A percentile compares a stretch with the other conserved stretches of the same genome.
Conservation (phyloP, 2,329 filamentous ascomycete species). For the Triangularia verruculosa region DNA sequence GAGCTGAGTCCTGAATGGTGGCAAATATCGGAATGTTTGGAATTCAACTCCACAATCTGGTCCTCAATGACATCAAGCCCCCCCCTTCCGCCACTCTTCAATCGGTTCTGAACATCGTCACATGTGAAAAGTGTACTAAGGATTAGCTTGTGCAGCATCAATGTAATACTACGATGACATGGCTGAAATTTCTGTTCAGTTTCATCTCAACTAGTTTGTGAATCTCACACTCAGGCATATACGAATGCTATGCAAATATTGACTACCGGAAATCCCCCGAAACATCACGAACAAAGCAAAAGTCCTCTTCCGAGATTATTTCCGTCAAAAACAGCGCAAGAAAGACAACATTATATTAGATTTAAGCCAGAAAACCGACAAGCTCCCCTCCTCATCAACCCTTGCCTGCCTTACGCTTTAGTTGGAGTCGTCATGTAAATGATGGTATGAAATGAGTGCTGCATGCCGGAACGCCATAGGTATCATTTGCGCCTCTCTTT, state of each 20-base stretch:
- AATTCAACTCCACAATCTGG: neutral
- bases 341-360: neutral
- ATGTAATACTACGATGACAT: neutral
- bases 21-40: neutral
- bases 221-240: neutral
- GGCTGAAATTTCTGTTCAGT: neutral
- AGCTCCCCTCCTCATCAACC: neutral
- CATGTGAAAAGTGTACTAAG: neutral
- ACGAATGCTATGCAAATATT: neutral
- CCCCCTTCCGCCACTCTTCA: too few species aligned
- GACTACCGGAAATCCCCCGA: too few species aligned
- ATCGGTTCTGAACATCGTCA: neutral
- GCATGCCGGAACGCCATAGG: neutral
- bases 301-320: neutral
- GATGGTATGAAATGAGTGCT: neutral
- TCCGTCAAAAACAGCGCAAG: neutral
- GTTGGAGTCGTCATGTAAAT: neutral
- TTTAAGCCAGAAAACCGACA: neutral
- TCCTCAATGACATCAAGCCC: neutral
- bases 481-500: neutral
- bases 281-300: neutral
- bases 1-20: neutral
- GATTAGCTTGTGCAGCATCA: neutral
- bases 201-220: neutral
- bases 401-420: neutral